Base-by-base conservation (phyloP, 2,329 filamentous ascomycete species). In the Penicillium nordicum region DNA sequence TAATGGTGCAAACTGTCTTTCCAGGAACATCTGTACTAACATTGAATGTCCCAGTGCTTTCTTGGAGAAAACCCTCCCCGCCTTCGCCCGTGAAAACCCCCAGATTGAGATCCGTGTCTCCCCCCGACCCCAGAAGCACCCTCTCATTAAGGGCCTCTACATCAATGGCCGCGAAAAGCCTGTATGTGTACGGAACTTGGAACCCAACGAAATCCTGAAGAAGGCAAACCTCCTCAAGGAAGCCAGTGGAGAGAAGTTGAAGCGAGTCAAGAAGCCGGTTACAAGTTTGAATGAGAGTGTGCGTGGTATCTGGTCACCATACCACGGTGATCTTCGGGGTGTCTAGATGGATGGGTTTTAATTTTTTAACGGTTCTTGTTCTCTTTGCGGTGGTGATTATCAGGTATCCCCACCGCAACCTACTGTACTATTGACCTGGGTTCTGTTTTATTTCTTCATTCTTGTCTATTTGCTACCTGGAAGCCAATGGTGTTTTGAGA, bases 61-160 rank as follows among this genome's bases (percentile, higher is more conserved):
- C 80, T 86, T 97, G 74, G 88, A 88, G 74, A 81, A 87, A 60
- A 80, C 84, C 41, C 88, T 97, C 56, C 81, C 88, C 47, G 78
- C 82, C 63, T 97, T 99, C 78, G 92, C 92, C 53, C 80, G 84
- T 65, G 79, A 82, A 67, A 90, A 97, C 77, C 92, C 93, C 30
- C 84, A 90, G 74, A 87, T 97, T 80, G 92, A 97, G 78, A 90
- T 99, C 77, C 86, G 85, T 69, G 86, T 99, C 58, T 95, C 92
- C 38, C 94, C 93, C 18, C 88, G 92, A 64, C 93, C 92, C n/a
- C 81, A 86, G 66, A 89, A 89, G 71, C 93, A 97, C 76, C 94
- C 94, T 37, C 85, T 96, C 60, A 85, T 99, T 67, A 86, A 88
- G 67, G 94, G 91, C 56, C 84, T 90, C 75, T 99, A 96, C 78